A percentile compares a stretch with the other conserved stretches of the same genome.
Conservation (phyloP, 306 rosid genomes). For the Fagus sylvatica region DNA sequence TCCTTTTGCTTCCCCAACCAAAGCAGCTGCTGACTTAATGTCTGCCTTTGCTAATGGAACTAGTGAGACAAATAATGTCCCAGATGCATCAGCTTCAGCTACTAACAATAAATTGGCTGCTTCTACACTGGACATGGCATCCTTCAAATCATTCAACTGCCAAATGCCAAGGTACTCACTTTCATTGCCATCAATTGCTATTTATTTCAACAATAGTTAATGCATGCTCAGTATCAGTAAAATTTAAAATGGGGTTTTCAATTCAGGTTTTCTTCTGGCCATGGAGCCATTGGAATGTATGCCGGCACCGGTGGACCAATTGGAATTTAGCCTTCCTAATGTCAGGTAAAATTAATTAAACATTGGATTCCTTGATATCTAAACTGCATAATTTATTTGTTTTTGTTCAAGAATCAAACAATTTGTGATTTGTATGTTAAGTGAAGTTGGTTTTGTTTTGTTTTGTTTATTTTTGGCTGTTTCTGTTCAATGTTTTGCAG, state of each 20-base stretch:
- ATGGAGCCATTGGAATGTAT: constrained; percentile 82
- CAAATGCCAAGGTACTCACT: constrained; percentile 80
- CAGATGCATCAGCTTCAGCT: constrained; percentile 46
- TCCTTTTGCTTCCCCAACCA: constrained; percentile 95
- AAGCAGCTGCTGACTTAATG: constrained; percentile 48
- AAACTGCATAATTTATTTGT: background rate
- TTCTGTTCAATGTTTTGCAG: constrained; percentile 34
- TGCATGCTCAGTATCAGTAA: constrained; percentile 15
- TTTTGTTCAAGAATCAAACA: constrained; percentile 21
- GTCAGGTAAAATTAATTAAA: constrained; percentile 26
- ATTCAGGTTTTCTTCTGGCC: constrained; percentile 77
- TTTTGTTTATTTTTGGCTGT: constrained; percentile 17
- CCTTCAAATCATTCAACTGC: constrained; percentile 83
- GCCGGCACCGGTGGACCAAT: constrained; percentile 81
- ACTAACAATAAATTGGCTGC: constrained; percentile 50
- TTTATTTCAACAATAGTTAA: background rate
- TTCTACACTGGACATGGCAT: constrained; percentile 68
- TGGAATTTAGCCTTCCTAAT: constrained; percentile 63
- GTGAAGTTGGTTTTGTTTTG: constrained; percentile 8
- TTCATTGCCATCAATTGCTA: background rate
- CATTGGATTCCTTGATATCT: constrained; percentile 3
- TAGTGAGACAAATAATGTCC: constrained; percentile 39
- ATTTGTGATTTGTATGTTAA: constrained; percentile 22
- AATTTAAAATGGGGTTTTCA: background rate
- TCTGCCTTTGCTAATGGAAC: constrained; percentile 36